Conservation (phyloP, 2,329 filamentous ascomycete species). For the Talaromyces sp. region DNA sequence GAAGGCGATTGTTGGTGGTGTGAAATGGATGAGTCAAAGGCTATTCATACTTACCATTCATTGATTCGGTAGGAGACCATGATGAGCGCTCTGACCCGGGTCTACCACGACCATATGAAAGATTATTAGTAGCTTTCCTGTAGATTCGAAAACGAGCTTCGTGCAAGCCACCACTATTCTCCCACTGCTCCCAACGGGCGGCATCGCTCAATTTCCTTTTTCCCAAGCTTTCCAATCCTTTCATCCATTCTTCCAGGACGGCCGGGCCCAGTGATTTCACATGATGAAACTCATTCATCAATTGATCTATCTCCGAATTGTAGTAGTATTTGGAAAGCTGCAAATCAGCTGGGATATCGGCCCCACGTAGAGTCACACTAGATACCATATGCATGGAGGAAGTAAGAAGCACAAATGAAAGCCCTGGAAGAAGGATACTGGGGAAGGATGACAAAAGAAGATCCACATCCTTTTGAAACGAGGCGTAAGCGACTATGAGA, state of each 20-base stretch:
- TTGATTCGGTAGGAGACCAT: not conserved
- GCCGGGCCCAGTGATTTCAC: slow-evolving; percentile 65
- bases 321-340: slow-evolving; percentile 66
- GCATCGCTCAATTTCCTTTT: slow-evolving; percentile 59
- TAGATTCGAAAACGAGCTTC: not conserved
- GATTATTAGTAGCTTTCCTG: not conserved
- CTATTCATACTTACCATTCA: slow-evolving; percentile 1
- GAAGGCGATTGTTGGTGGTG: not conserved
- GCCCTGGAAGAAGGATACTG: slow-evolving; percentile 62
- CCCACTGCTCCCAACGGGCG: slow-evolving; percentile 73
- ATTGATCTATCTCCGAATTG: slow-evolving; percentile 58
- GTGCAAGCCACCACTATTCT: slow-evolving; percentile 42
- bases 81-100: not conserved
- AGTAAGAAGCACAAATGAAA: slow-evolving; percentile 67
- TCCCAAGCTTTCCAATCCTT: slow-evolving; percentile 65
- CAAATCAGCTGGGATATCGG: slow-evolving; percentile 45
- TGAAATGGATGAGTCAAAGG: not conserved
- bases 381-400: slow-evolving; percentile 60
- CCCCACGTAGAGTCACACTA: slow-evolving; percentile 53
- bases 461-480: slow-evolving; percentile 61
- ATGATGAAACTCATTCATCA: slow-evolving; percentile 61
- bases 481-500: slow-evolving; percentile 20
- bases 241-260: slow-evolving; percentile 72
- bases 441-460: slow-evolving; percentile 62
- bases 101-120: not conserved